phyloP scores from a whole-genome alignment of 2,329 filamentous ascomycete species.

The Dryadomyces quercivorus region DNA sequence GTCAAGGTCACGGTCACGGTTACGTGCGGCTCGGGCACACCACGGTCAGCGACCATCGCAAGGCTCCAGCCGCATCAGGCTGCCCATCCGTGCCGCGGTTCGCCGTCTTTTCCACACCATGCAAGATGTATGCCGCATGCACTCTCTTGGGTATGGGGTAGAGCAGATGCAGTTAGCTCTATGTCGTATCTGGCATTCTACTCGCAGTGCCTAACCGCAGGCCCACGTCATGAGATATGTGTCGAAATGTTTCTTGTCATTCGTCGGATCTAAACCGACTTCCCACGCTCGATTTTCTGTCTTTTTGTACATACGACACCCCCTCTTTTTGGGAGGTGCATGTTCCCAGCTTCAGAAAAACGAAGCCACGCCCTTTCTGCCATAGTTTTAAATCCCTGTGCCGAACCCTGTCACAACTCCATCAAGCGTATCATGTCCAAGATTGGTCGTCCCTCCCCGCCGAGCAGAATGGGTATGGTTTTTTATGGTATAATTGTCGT shows the following conservation, averaged over 20 bases:
- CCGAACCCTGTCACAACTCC: slow-evolving; percentile 9
- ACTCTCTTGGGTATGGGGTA: no score
- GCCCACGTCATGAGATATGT: no score
- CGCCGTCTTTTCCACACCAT: no score
- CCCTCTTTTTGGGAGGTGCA: slow-evolving; percentile 1
- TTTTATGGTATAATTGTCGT: slow-evolving; percentile 9
- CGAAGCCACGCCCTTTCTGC: not conserved
- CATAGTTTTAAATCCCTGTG: not conserved
- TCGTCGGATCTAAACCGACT: slow-evolving; percentile 1
- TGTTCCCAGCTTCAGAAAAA: slow-evolving; percentile 1
- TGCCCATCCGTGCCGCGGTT: not conserved
- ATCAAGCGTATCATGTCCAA: slow-evolving; percentile 5
- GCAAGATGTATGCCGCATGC: no score
- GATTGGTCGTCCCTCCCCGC: slow-evolving; percentile 1
- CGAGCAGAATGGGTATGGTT: slow-evolving; percentile 1
- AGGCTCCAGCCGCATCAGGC: not conserved
- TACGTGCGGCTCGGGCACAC: no score
- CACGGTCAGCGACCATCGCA: not conserved
- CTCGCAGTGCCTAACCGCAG: no score
- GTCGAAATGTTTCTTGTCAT: slow-evolving; percentile 4
- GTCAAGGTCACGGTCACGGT: no score
- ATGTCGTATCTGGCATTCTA: no score
- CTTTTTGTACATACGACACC: slow-evolving; percentile 5
- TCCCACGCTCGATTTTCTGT: not conserved
- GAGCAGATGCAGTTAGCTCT: no score